phyloP scores from a whole-genome alignment of 1,139 yeast genomes.

The Yamadazyma pseudoaaseri region DNA sequence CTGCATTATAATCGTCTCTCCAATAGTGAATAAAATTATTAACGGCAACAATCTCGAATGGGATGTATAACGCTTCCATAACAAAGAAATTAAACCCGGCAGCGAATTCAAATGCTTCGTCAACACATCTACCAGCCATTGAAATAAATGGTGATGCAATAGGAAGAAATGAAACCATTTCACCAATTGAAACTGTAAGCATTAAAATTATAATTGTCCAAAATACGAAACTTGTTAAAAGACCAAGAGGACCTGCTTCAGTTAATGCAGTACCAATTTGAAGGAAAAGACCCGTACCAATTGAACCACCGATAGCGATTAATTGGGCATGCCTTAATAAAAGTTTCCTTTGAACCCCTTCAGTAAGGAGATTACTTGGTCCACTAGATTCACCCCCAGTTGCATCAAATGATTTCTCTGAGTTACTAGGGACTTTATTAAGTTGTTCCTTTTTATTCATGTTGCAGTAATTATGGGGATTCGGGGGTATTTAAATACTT shows the following conservation, averaged over 20 bases:
- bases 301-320: constrained; percentile 36
- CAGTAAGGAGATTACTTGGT: not conserved
- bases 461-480: not conserved
- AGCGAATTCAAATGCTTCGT: constrained; percentile 73
- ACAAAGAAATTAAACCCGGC: constrained; percentile 82
- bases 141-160: constrained; percentile 61
- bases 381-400: not conserved
- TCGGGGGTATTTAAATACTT: no score
- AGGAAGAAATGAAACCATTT: constrained; percentile 80
- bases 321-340: constrained; percentile 29
- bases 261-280: constrained; percentile 41
- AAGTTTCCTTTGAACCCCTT: constrained; percentile 13
- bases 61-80: constrained; percentile 72
- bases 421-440: constrained; percentile 2
- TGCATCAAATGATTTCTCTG: constrained; percentile 2
- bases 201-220: constrained; percentile 53
- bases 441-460: not conserved
- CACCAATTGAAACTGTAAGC: constrained; percentile 74
- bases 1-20: constrained; percentile 73
- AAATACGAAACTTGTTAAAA: constrained; percentile 39
- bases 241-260: constrained; percentile 48
- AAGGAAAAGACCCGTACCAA: constrained; percentile 32
- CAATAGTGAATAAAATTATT: constrained; percentile 77
- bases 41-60: constrained; percentile 79
- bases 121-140: constrained; percentile 55